Evolutionary conservation across 1,284 basidiomycete genomes (phyloP).

Genomic region (Fistulina hepatica): DNA sequence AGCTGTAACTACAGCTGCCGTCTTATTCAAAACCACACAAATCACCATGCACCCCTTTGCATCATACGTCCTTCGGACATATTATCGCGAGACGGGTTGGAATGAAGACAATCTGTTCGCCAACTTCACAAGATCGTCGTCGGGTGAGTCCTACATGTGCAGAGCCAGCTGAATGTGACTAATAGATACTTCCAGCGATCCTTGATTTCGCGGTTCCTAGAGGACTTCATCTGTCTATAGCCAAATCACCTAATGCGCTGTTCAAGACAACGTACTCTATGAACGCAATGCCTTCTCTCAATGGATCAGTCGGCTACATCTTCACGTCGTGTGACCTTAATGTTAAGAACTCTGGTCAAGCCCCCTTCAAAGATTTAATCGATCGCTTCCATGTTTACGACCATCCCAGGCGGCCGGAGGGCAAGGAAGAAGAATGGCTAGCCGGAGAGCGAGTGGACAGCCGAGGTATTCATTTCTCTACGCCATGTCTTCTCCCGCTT

Average conservation of each 20-base stretch:
- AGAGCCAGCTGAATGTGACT: background rate
- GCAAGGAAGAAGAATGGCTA: constrained; percentile 68
- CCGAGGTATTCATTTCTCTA: constrained; percentile 45
- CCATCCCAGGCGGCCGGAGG: constrained; percentile 64
- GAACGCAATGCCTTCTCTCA: constrained; percentile 83
- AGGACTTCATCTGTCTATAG: constrained; percentile 73
- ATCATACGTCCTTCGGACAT: constrained; percentile 79
- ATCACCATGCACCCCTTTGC: constrained; percentile 74
- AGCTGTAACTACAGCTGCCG: no score
- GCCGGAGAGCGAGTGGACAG: constrained; percentile 67
- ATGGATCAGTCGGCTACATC: constrained; percentile 90
- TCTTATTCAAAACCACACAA: no score
- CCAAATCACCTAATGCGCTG: constrained; percentile 81
- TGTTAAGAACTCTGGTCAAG: constrained; percentile 58
- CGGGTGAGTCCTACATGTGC: constrained; percentile 40
- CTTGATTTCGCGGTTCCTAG: constrained; percentile 77
- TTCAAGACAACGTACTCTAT: constrained; percentile 90
- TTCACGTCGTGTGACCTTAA: constrained; percentile 78
- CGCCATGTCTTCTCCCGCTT: constrained; percentile 6
- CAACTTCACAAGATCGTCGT: constrained; percentile 82
- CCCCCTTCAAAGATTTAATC: constrained; percentile 82
- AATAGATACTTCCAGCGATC: constrained; percentile 45
- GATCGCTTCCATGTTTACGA: constrained; percentile 77
- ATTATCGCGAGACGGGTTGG: constrained; percentile 89
- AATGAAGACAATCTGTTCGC: constrained; percentile 93